Conservation (phyloP, 345 rosid genomes). For the Lepidium aucheri region DNA sequence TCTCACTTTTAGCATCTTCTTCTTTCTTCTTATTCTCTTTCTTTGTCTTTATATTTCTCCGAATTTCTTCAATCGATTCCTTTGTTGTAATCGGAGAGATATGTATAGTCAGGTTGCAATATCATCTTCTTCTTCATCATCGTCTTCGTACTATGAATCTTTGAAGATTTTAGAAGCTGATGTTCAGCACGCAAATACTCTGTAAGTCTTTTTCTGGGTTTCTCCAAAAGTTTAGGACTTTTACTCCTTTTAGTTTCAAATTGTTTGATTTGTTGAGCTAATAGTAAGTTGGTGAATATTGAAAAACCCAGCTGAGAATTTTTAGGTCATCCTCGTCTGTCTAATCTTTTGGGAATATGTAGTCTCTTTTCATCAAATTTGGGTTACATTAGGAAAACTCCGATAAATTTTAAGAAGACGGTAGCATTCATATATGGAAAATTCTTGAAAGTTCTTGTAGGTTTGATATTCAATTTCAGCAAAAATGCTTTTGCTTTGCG, state of each 20-base stretch:
- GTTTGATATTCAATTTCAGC: background rate
- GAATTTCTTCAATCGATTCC: background rate
- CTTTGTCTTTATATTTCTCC: background rate
- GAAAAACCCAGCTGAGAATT: slow-evolving; percentile 5
- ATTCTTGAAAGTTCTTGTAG: background rate
- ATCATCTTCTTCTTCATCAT: slow-evolving; percentile 17
- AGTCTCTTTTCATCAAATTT: slow-evolving; percentile 1
- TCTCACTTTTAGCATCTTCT: slow-evolving; percentile 22
- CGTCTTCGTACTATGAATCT: slow-evolving; percentile 59
- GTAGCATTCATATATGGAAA: background rate
- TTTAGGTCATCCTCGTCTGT: background rate
- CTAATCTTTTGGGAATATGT: background rate
- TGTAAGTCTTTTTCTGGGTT: slow-evolving; percentile 49
- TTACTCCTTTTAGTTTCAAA: background rate
- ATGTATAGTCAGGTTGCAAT: slow-evolving; percentile 30
- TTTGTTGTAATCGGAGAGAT: slow-evolving; percentile 11
- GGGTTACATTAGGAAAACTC: slow-evolving; percentile 20
- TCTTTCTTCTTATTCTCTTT: slow-evolving; percentile 18
- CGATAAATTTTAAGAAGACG: background rate
- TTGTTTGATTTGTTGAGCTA: slow-evolving; percentile 23
- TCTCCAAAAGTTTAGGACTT: slow-evolving; percentile 15
- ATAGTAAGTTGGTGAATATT: background rate
- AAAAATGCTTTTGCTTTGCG: background rate
- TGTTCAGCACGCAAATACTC: slow-evolving; percentile 72
- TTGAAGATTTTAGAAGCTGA: slow-evolving; percentile 80